Base-by-base conservation (phyloP, 1,284 basidiomycete genomes). In the Cutaneotrichosporon sp. region DNA sequence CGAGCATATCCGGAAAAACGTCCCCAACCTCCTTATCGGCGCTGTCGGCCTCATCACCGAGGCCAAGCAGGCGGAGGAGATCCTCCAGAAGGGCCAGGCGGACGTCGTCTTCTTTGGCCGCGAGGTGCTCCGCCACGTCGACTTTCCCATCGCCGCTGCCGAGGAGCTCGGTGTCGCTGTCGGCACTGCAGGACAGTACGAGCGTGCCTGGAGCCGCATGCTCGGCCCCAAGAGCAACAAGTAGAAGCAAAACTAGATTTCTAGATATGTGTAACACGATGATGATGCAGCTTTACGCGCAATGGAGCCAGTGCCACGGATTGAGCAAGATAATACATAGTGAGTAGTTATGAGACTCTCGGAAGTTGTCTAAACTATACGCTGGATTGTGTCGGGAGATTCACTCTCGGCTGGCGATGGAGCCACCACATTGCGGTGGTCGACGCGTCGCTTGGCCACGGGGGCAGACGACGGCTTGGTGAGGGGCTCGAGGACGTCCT, bases 21-120 rank as follows among this genome's bases (percentile, higher is more conserved):
- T 84, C 54, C 81, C 82, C 0, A 70, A 79, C 36, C 62, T 87
- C 17, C 64, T 77, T 5, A 72, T 88, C 51, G 82, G 83, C 14
- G 69, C 84, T 2, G 88, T 90, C n/a, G 88, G 88, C 2, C 69
- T 86, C 46, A 86, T 91, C 65, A 85, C 81, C 0, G 78, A 82
- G 12, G 79, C 84, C 2, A 60, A 77, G 18, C 79, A 85, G 64
- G 85, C 85, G 3, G 84, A 90, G 67, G 77, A 79, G 8, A 83
- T 85, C 63, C 69, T 90, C 30, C 77, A 81, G 58, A 74, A 80
- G 2, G 83, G 83, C 18, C 80, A 85, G 63, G 81, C 84, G 2
- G 86, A 90, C 65, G 80, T 85, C 5, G 75, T 87, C 15, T 80
- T 84, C 53, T 73, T 88, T 14, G 87, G 83, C 2, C 77, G 88